These are phyloP conservation scores for Zygosaccharomyces kombuchaensis DNA, from an alignment of 805 yeast species.

Conservation along the genomic window DNA sequence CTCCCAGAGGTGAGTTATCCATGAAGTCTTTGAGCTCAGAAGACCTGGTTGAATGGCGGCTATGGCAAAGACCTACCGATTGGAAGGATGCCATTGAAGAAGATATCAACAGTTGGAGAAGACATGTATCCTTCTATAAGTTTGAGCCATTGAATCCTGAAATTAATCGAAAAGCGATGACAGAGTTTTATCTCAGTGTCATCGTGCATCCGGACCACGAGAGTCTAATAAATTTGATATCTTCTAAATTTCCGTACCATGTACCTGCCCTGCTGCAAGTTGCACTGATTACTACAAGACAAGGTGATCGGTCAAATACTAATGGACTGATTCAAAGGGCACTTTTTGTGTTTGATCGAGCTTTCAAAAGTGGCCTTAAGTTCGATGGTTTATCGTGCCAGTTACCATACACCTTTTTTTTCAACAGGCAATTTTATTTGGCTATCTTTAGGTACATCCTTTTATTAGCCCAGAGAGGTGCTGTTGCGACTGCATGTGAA, in stretches of 20 bases:
- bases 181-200: conserved; percentile 58
- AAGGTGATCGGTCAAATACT: conserved; percentile 66
- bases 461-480: conserved; percentile 70
- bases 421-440: conserved; percentile 73
- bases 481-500: conserved; percentile 69
- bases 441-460: conserved; percentile 68
- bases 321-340: conserved; percentile 74
- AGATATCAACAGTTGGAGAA: conserved; percentile 37
- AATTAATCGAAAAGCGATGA: conserved; percentile 32
- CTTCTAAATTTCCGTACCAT: conserved; percentile 66
- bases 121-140: conserved; percentile 52
- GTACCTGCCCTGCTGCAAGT: conserved; percentile 75
- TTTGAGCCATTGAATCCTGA: conserved; percentile 42
- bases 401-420: conserved; percentile 68
- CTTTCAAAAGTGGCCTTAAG: conserved; percentile 55
- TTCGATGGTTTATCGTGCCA: conserved; percentile 54
- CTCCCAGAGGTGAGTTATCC: conserved; percentile 51
- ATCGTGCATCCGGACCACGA: conserved; percentile 79
- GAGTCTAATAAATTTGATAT: conserved; percentile 48
- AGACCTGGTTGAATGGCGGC: conserved; percentile 39
- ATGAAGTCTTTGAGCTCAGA: conserved; percentile 50
- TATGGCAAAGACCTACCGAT: conserved; percentile 39
- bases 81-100: conserved; percentile 48
- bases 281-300: conserved; percentile 66
- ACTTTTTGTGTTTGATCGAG: conserved; percentile 73